These are phyloP conservation scores for Rossbeevera mucosa DNA, from an alignment of 768 basidiomycete genomes.

Conservation along the genomic window DNA sequence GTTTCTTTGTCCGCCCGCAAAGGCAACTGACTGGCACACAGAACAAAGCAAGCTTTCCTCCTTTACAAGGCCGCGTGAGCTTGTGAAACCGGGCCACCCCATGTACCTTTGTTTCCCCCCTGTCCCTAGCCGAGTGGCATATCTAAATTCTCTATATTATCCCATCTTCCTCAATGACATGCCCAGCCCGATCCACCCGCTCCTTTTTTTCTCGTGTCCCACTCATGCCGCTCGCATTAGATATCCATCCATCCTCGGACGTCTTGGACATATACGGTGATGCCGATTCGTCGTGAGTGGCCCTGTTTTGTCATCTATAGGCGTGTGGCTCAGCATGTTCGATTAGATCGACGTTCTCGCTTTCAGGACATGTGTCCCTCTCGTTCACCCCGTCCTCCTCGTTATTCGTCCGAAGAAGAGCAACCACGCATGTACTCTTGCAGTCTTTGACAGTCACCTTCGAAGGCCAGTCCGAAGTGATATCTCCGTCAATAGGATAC, in stretches of 20 bases:
- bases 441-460: slow-evolving; percentile 72
- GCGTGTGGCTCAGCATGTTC: slow-evolving; percentile 4
- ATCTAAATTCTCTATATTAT: slow-evolving; percentile 25
- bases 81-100: background rate
- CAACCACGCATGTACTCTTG: slow-evolving; percentile 50
- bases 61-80: background rate
- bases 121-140: slow-evolving; percentile 26
- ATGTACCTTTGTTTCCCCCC: slow-evolving; percentile 29
- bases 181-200: slow-evolving; percentile 9
- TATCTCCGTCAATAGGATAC: slow-evolving; percentile 64
- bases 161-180: background rate
- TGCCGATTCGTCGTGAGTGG: slow-evolving; percentile 56
- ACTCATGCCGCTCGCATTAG: slow-evolving; percentile 61
- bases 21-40: slow-evolving; percentile 20
- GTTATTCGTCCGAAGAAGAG: slow-evolving; percentile 48
- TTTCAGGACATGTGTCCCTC: slow-evolving; percentile 76
- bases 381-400: slow-evolving; percentile 54
- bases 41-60: slow-evolving; percentile 21
- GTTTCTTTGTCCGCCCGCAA: slow-evolving; percentile 28
- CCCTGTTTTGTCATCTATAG: slow-evolving; percentile 2
- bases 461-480: slow-evolving; percentile 80
- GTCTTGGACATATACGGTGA: slow-evolving; percentile 68
- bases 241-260: slow-evolving; percentile 55
- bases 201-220: background rate
- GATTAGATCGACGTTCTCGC: slow-evolving; percentile 76